Conservation (phyloP, 2,329 filamentous ascomycete genomes). For the Apiospora pterosperma region DNA sequence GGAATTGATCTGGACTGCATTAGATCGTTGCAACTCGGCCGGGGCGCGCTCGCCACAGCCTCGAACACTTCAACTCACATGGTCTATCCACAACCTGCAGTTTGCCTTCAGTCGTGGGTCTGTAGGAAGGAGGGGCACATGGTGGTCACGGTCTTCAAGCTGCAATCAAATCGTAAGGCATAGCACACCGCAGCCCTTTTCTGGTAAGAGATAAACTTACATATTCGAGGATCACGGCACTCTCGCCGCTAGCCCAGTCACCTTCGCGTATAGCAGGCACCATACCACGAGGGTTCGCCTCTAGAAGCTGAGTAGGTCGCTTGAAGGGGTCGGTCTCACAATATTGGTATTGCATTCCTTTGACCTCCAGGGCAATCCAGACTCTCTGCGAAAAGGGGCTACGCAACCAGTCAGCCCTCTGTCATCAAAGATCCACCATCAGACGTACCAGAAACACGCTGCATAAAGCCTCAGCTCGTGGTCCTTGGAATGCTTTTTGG, state of each 20-base stretch:
- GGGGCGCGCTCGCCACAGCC: background rate
- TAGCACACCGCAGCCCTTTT: background rate
- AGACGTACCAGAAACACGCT: constrained; percentile 73
- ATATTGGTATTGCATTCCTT: constrained; percentile 78
- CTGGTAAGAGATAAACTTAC: constrained; percentile 39
- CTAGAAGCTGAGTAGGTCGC: constrained; percentile 61
- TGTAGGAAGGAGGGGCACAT: constrained; percentile 59
- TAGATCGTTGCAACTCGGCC: background rate
- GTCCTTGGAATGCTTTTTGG: constrained; percentile 66
- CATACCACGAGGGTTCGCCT: constrained; percentile 71
- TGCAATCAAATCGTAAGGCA: constrained; percentile 24
- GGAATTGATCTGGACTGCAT: constrained; percentile 61
- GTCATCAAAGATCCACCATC: constrained; percentile 11
- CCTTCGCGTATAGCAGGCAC: constrained; percentile 76
- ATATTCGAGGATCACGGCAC: constrained; percentile 81
- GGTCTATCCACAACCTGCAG: constrained; percentile 76
- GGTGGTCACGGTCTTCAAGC: constrained; percentile 70
- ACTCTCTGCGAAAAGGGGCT: constrained; percentile 84
- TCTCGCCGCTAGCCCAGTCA: constrained; percentile 81
- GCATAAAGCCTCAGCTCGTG: constrained; percentile 74
- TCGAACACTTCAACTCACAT: constrained; percentile 47
- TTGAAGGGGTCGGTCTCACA: constrained; percentile 80
- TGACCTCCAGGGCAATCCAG: constrained; percentile 84
- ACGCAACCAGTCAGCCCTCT: background rate
- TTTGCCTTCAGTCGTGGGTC: constrained; percentile 67